Percentiles rank a stretch among this genome's conserved stretches.
Evolutionary conservation across 1,139 yeast species (phyloP).

Genomic region (Sugiyamaella japonica): DNA sequence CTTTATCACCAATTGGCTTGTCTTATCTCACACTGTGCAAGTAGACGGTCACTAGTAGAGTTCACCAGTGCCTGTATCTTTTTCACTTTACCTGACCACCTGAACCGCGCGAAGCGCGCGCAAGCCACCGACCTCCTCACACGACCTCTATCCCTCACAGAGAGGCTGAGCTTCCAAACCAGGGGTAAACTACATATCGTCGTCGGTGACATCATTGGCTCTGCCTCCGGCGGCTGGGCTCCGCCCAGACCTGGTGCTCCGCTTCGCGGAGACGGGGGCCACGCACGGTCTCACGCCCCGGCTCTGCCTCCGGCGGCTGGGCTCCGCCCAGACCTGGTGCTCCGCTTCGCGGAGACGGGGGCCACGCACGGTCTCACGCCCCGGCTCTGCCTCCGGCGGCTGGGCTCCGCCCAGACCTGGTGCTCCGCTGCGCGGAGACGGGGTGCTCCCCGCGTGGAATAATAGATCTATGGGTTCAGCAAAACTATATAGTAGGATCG

Average conservation of each 20-base stretch:
- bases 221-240: background rate
- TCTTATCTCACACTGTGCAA: background rate
- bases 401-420: background rate
- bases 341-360: background rate
- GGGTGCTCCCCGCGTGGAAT: background rate
- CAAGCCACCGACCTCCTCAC: background rate
- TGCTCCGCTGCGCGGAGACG: too few relatives aligned
- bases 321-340: background rate
- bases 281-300: background rate
- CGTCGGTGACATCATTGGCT: background rate
- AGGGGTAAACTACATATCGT: background rate
- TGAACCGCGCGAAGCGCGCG: background rate
- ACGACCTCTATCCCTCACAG: background rate
- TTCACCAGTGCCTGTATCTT: too few relatives aligned
- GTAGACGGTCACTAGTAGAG: background rate
- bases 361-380: background rate
- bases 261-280: background rate
- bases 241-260: background rate
- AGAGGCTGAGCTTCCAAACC: background rate
- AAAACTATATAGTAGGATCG: too few relatives aligned
- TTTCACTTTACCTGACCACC: too few relatives aligned
- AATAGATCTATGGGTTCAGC: background rate
- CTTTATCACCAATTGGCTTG: background rate
- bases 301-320: background rate
- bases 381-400: background rate